These are phyloP conservation scores for Stachybotrys chartarum DNA, from an alignment of 2,329 filamentous ascomycete species.

Conservation along the genomic window DNA sequence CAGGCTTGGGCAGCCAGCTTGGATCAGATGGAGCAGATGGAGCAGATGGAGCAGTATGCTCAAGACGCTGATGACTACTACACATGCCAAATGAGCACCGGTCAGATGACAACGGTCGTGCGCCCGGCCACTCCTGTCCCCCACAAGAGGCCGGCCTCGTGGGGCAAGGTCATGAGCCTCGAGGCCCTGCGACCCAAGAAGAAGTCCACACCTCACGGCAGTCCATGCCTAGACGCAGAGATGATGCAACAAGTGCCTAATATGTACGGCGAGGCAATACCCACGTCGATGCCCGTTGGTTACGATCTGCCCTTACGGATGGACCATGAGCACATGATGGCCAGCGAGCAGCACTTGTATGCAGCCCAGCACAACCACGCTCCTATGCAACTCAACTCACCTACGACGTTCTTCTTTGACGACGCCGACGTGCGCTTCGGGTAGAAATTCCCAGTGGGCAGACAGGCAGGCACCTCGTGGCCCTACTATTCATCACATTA, in stretches of 20 bases:
- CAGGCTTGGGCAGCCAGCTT: background rate
- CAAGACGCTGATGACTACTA: slow-evolving; percentile 7
- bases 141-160: slow-evolving; percentile 30
- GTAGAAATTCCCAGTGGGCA: background rate
- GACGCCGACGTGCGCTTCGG: slow-evolving; percentile 15
- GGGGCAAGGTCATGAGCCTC: slow-evolving; percentile 28
- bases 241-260: slow-evolving; percentile 17
- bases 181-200: slow-evolving; percentile 29
- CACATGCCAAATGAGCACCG: slow-evolving; percentile 12
- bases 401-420: slow-evolving; percentile 18
- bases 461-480: background rate
- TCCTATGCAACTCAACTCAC: slow-evolving; percentile 18
- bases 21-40: background rate
- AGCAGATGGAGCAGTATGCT: background rate
- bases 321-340: slow-evolving; percentile 9
- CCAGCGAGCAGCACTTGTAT: slow-evolving; percentile 7
- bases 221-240: slow-evolving; percentile 16
- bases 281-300: slow-evolving; percentile 17
- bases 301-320: slow-evolving; percentile 20
- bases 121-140: slow-evolving; percentile 30
- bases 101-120: slow-evolving; percentile 15
- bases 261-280: slow-evolving; percentile 20
- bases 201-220: slow-evolving; percentile 23
- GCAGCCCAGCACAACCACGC: slow-evolving; percentile 12
- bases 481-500: background rate